These are phyloP conservation scores for Lichtheimia ramosa DNA, from an alignment of 371 early-diverging fungal species.

Conservation along the genomic window DNA sequence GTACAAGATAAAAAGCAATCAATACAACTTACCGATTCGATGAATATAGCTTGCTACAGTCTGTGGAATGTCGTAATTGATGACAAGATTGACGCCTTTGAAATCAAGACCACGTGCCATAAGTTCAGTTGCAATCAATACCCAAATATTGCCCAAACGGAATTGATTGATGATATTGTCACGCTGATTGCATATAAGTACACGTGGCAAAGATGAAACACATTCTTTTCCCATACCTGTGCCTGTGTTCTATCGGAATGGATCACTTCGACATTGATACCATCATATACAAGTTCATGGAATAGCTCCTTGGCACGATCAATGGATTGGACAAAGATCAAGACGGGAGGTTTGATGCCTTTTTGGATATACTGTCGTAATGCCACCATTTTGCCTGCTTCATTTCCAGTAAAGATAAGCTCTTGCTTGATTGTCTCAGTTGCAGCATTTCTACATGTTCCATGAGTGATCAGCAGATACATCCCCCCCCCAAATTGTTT, in stretches of 20 bases:
- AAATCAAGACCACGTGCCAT: conserved; percentile 97
- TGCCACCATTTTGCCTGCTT: conserved; percentile 91
- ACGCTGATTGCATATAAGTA: conserved; percentile 48
- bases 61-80: conserved; percentile 98
- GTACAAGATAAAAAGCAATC: neutral
- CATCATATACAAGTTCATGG: conserved; percentile 94
- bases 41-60: conserved; percentile 93
- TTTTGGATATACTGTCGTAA: conserved; percentile 84
- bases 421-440: conserved; percentile 90
- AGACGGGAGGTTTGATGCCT: conserved; percentile 87
- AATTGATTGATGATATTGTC: conserved; percentile 90
- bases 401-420: conserved; percentile 91
- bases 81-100: conserved; percentile 87
- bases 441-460: conserved; percentile 74
- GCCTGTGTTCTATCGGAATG: conserved; percentile 91
- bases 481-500: neutral
- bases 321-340: conserved; percentile 95
- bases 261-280: conserved; percentile 95
- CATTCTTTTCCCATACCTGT: conserved; percentile 45
- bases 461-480: neutral
- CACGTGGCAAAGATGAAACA: too few relatives aligned
- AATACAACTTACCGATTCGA: conserved; percentile 64
- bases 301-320: conserved; percentile 94
- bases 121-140: conserved; percentile 96
- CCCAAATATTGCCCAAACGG: conserved; percentile 89